A percentile compares a stretch with the other conserved stretches of the same genome.
These are phyloP conservation scores for Penicillium sp. DNA, from an alignment of 2,329 filamentous ascomycete genomes.

Conservation along the genomic window DNA sequence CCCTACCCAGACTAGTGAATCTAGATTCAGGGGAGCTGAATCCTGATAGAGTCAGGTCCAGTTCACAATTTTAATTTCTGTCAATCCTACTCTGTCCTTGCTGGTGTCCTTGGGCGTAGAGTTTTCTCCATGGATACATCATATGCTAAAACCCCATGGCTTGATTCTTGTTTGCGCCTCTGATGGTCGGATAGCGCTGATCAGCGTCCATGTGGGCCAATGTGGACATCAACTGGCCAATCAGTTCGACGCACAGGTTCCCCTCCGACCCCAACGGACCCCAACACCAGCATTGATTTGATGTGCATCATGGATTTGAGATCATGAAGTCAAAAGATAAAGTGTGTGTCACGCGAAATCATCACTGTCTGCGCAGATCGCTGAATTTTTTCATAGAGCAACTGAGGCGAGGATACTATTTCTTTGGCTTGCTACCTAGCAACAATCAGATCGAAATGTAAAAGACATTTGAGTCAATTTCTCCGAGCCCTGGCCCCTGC, in stretches of 20 bases:
- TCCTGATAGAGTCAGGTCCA: neutral
- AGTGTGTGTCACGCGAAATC: constrained; percentile 1
- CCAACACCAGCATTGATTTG: too few relatives aligned
- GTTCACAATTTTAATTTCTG: neutral
- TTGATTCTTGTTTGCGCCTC: constrained; percentile 8
- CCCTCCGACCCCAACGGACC: neutral
- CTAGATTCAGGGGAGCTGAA: neutral
- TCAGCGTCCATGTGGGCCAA: constrained; percentile 11
- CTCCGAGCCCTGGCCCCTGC: neutral
- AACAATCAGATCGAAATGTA: neutral
- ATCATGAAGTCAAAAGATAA: neutral
- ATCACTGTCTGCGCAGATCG: neutral
- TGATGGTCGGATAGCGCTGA: constrained; percentile 7
- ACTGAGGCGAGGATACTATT: neutral
- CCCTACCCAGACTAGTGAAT: constrained; percentile 1
- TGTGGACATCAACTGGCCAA: neutral
- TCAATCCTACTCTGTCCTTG: neutral
- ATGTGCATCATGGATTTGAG: neutral
- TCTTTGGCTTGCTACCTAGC: neutral
- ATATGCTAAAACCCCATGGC: constrained; percentile 3
- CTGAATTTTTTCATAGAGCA: neutral
- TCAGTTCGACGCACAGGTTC: neutral
- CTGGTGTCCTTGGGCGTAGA: neutral
- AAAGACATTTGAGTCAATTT: too few relatives aligned
- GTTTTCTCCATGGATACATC: neutral